Base-by-base conservation (phyloP, 768 basidiomycete species). In the Hygrocybe punicea region DNA sequence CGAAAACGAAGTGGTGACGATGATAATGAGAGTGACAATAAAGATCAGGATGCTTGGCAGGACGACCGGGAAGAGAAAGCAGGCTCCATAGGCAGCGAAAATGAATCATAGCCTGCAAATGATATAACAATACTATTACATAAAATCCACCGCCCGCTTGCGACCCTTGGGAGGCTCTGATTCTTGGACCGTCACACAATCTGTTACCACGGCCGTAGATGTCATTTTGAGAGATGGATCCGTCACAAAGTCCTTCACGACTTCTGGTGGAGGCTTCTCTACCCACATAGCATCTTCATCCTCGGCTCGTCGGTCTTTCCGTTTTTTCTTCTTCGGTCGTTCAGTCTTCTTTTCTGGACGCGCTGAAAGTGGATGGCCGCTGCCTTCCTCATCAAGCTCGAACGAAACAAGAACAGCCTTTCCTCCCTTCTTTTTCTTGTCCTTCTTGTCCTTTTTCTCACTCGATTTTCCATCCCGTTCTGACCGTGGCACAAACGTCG, bases 401-500 rank as follows among this genome's bases (percentile, higher is more conserved):
- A 95, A 94, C 7, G 89, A 91, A 34, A 94, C 80, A 7, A 91
- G 75, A 4, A 80, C 71, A 73, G 67, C 64, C 52, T 72, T 71
- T 56, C 71, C 73, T 35, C 75, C 74, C 63, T 73, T 77, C 60
- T 82, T 75, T 62, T 81, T 76, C 63, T 75, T 65, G 47, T 68
- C 60, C 60, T 82, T 80, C 62, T 82, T 80, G 65, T 84, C 80
- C 58, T 70, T 71, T 65, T 81, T 84, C 37, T 72, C 69, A 52
- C 69, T 69, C 16, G 66, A 60, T 47, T 76, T 76, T 64, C 81
- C 78, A 13, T 67, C 65, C 51, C 79, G 80, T 2, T 79, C 77
- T 53, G 78, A 72, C n/a, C 84, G 81, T 6, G 86, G 84, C 7
- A 91, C 83, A 67, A 98, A 98, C 0, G 86, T 90, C 1, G 95